phyloP scores from a whole-genome alignment of 306 rosid genomes.

The Fragaria iinumae region DNA sequence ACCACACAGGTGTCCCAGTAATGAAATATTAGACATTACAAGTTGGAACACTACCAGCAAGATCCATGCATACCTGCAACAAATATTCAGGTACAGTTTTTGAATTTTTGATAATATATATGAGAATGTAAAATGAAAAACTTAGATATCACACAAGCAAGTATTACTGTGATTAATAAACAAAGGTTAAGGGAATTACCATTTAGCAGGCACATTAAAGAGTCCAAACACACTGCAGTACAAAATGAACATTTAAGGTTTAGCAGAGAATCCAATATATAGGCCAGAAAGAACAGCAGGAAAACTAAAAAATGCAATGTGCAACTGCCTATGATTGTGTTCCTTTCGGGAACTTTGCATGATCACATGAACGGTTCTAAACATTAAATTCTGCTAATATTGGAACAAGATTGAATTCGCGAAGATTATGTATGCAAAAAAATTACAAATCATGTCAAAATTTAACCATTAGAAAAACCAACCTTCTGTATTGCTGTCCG shows the following conservation, averaged over 20 bases:
- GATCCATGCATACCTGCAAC: constrained; percentile 86
- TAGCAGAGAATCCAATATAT: constrained; percentile 10
- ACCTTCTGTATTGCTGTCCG: constrained; percentile 93
- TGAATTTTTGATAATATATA: constrained; percentile 19
- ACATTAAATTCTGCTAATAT: background rate
- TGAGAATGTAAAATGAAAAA: constrained; percentile 7
- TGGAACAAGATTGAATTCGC: background rate
- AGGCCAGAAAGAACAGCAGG: background rate
- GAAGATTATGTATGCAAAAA: background rate
- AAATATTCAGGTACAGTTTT: constrained; percentile 15
- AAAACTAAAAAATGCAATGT: background rate
- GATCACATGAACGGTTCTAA: background rate
- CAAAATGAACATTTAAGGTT: constrained; percentile 21
- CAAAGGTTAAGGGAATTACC: constrained; percentile 42
- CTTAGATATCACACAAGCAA: constrained; percentile 14
- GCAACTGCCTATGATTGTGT: background rate
- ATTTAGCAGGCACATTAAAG: constrained; percentile 89
- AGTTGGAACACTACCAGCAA: constrained; percentile 95
- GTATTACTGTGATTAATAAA: background rate
- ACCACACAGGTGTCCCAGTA: constrained; percentile 98
- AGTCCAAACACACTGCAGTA: constrained; percentile 91
- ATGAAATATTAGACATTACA: constrained; percentile 87
- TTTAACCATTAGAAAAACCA: constrained; percentile 13
- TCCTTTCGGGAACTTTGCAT: background rate
- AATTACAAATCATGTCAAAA: background rate